Conservation (phyloP, 345 rosid species). For the Geranium rotundifolium region DNA sequence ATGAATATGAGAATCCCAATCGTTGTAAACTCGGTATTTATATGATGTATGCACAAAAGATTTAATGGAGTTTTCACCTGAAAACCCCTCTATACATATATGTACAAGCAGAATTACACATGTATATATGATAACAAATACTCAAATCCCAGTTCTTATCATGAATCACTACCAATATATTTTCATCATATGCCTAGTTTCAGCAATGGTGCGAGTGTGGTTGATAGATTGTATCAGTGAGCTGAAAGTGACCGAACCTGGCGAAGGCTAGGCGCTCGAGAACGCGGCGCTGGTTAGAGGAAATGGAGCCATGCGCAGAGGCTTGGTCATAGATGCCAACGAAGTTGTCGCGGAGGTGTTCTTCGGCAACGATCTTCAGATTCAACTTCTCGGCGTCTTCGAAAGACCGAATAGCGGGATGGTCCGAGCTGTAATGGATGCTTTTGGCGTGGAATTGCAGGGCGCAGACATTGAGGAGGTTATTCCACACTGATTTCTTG, state of each 20-base stretch:
- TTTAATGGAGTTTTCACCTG: no score
- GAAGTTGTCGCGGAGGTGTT: slow-evolving; percentile 16
- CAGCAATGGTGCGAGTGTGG: neutral
- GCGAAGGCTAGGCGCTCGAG: slow-evolving; percentile 19
- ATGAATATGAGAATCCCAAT: no score
- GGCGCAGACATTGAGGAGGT: slow-evolving; percentile 10
- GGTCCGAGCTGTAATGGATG: neutral
- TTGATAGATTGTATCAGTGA: neutral
- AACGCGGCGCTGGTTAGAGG: slow-evolving; percentile 2
- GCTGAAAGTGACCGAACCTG: slow-evolving; percentile 2
- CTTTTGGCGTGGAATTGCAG: slow-evolving; percentile 6
- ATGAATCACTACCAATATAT: neutral
- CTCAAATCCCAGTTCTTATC: no score
- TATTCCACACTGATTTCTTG: slow-evolving; percentile 9
- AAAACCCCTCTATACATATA: no score
- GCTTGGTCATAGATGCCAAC: slow-evolving; percentile 17
- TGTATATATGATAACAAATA: no score
- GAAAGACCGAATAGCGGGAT: slow-evolving; percentile 7
- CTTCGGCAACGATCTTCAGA: slow-evolving; percentile 13
- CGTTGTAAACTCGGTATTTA: no score
- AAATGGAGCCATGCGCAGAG: slow-evolving; percentile 10
- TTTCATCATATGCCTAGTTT: neutral
- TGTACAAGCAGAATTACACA: no score
- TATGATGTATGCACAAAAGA: no score
- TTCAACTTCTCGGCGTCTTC: slow-evolving; percentile 13